These are phyloP conservation scores for Solanum lycopersicoides DNA, from an alignment of 257 asterid genomes.

Conservation along the genomic window DNA sequence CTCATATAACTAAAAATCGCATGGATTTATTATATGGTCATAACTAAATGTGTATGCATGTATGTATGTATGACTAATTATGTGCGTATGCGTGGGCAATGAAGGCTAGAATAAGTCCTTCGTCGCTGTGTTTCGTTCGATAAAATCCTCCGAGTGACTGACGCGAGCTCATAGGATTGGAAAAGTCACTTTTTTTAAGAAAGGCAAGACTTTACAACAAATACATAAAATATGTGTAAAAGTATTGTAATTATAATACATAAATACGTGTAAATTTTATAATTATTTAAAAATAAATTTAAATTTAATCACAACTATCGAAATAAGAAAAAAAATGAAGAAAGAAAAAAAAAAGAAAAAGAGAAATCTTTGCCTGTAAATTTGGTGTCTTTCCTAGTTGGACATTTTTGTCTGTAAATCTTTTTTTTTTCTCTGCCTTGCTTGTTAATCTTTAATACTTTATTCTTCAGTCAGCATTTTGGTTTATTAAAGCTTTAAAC, in stretches of 20 bases:
- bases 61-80: too few relatives aligned
- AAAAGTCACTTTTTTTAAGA: too few relatives aligned
- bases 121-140: accelerated
- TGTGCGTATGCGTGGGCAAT: neutral
- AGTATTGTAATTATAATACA: too few relatives aligned
- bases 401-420: neutral
- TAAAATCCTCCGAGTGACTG: too few relatives aligned
- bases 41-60: neutral
- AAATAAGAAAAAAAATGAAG: neutral
- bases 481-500: slow-evolving; percentile 13
- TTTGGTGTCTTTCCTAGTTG: neutral
- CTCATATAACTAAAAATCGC: too few relatives aligned
- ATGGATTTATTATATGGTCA: too few relatives aligned
- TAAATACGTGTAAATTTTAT: too few relatives aligned
- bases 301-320: neutral
- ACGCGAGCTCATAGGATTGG: too few relatives aligned
- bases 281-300: neutral
- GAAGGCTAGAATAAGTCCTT: too few relatives aligned
- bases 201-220: too few relatives aligned
- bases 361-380: neutral
- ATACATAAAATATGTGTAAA: too few relatives aligned
- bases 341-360: neutral
- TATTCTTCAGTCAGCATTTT: neutral
- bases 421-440: neutral
- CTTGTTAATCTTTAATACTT: neutral